Conservation (phyloP, 805 yeast species). For the Candida pseudofarinosa region DNA sequence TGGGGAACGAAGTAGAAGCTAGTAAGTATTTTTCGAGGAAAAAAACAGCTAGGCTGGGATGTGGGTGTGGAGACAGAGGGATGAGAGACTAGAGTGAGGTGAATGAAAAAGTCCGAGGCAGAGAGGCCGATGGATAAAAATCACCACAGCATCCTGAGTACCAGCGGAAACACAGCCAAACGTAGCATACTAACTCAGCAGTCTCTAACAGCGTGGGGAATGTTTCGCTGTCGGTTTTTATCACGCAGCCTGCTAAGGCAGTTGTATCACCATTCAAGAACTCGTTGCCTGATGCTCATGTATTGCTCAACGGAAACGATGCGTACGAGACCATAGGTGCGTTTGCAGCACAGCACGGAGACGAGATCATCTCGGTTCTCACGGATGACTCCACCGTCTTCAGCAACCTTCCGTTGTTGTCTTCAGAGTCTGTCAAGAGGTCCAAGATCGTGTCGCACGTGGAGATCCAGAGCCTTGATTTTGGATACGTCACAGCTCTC, state of each 20-base stretch:
- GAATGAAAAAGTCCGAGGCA: neutral
- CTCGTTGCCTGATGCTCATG: conserved; percentile 17
- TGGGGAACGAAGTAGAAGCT: neutral
- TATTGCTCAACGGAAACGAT: conserved; percentile 46
- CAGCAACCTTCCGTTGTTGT: conserved; percentile 57
- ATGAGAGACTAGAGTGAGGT: neutral
- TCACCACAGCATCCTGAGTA: too few relatives aligned
- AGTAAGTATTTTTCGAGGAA: neutral
- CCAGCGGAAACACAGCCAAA: too few relatives aligned
- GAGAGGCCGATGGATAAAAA: too few relatives aligned
- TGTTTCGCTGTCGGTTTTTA: conserved; percentile 32
- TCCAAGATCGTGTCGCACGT: conserved; percentile 57
- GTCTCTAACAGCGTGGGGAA: conserved; percentile 26
- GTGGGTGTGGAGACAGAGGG: neutral
- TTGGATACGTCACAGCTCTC: conserved; percentile 62
- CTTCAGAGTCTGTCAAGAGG: conserved; percentile 30
- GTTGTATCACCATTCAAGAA: conserved; percentile 30
- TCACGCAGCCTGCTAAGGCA: conserved; percentile 46
- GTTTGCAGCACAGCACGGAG: conserved; percentile 11
- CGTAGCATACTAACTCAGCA: conserved; percentile 14
- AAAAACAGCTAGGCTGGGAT: neutral
- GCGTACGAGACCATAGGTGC: conserved; percentile 46
- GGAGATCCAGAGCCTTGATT: conserved; percentile 58
- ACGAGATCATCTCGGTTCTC: conserved; percentile 41
- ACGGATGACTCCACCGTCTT: conserved; percentile 53